Conservation (phyloP, 2,329 filamentous ascomycete genomes). For the Fusarium veterinarium region DNA sequence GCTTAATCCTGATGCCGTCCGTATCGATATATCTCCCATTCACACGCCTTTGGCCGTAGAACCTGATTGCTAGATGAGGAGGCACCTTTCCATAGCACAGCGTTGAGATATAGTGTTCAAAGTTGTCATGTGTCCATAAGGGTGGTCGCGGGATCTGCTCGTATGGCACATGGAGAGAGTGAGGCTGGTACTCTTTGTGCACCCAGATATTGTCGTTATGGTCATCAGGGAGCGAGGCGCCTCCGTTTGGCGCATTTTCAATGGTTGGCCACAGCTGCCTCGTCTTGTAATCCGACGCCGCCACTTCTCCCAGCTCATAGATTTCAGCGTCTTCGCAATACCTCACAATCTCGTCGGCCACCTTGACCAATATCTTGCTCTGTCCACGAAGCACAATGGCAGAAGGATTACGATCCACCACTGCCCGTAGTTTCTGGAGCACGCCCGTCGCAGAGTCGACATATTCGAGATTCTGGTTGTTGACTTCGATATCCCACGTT, state of each 20-base stretch:
- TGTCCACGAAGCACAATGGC: conserved; percentile 50
- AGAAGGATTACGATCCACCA: conserved; percentile 49
- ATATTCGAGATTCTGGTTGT: conserved; percentile 49
- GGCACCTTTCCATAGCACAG: conserved; percentile 55
- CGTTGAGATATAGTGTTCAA: conserved; percentile 56
- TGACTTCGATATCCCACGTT: conserved; percentile 50
- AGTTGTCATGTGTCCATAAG: conserved; percentile 55
- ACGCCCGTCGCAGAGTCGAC: conserved; percentile 51
- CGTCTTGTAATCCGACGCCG: conserved; percentile 49
- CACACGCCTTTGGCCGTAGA: conserved; percentile 49
- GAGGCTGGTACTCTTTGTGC: conserved; percentile 48
- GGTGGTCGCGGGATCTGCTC: conserved; percentile 54
- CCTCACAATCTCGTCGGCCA: conserved; percentile 50
- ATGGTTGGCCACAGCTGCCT: conserved; percentile 53
- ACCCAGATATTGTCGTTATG: conserved; percentile 49
- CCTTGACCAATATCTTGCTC: conserved; percentile 47
- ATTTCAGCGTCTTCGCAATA: conserved; percentile 48
- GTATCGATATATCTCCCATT: conserved; percentile 50
- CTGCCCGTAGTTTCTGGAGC: conserved; percentile 48
- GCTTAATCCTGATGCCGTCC: conserved; percentile 52
- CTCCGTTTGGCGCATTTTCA: conserved; percentile 43
- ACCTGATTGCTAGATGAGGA: conserved; percentile 46
- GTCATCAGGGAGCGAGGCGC: conserved; percentile 36
- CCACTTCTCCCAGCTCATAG: conserved; percentile 52
- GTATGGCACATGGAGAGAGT: conserved; percentile 50